A percentile compares a stretch with the other conserved stretches of the same genome.
Evolutionary conservation across 306 rosid species (phyloP).

Genomic region (cucumber (Cucumis sativus)): DNA sequence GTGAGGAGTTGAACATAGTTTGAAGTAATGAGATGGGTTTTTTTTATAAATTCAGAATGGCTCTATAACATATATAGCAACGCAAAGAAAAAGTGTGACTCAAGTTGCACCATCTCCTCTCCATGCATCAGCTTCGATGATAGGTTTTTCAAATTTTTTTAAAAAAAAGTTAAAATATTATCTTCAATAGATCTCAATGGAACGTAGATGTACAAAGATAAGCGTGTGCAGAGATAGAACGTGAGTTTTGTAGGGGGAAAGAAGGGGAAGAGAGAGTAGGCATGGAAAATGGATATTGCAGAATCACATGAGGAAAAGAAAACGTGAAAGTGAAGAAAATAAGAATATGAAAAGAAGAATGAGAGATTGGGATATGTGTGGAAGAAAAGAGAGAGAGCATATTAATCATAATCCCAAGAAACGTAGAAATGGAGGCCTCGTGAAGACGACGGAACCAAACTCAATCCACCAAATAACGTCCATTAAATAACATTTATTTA

Average conservation of each 20-base stretch:
- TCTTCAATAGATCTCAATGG: no score
- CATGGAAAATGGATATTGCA: background rate
- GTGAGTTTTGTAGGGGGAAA: no score
- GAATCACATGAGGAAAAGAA: constrained; percentile 1
- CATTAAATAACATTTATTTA: no score
- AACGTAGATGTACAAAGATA: no score
- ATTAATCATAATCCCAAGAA: background rate
- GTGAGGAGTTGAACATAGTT: constrained; percentile 3
- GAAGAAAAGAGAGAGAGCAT: no score
- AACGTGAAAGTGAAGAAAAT: constrained; percentile 3
- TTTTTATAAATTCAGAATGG: background rate
- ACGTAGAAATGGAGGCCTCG: constrained; percentile 51
- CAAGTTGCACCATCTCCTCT: no score
- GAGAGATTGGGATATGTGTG: background rate
- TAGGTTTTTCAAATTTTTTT: no score
- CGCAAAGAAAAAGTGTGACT: no score
- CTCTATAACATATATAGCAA: background rate
- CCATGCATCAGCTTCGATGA: no score
- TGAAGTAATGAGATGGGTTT: background rate
- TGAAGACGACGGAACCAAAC: constrained; percentile 84
- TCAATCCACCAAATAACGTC: no score
- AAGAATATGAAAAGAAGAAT: background rate
- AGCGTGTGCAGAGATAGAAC: no score
- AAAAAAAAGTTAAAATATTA: no score
- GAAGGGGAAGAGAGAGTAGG: background rate